Evolutionary conservation across 495 filamentous ascomycete species (phyloP), one percentile per base, ranked within the genome.

Genomic region (Lepraria neglecta): DNA sequence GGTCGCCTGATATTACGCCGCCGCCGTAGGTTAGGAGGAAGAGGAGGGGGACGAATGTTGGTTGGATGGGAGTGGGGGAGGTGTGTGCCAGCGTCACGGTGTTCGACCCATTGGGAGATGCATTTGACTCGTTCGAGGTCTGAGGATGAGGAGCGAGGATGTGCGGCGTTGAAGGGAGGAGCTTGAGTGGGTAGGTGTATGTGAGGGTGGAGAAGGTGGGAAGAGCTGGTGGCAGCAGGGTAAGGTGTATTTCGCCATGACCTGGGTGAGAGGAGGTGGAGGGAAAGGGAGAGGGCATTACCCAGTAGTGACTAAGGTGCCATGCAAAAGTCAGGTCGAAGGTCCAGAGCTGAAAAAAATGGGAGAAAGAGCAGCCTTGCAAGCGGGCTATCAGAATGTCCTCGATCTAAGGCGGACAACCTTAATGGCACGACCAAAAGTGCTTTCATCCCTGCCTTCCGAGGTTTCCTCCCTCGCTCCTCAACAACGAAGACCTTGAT

Each of bases 21-120:
- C 94, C 94, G 60, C 94, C 94, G 68, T 98, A 98, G 48, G 91
- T 95, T 48, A 98, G 84, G 61, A 96, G 80, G 72, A 96, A 97
- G 45, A 92, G 73, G 82, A 88, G 73, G 73, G 68, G 60, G 66
- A 72, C 54, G 50, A 68, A 69, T 44, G 69, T 63, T 31, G 70
- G 64, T 31, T 66, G 55, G 12, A 70, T 64, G 9, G 73, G 61
- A 24, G 73, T 67, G 11, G n/a, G 12, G 6, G 5, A 2, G 17
- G 30, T 28, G 24, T 24, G 24, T 24, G 24, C 24, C 24, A 2
- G 24, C 24, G 24, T 24, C 24, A 24, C 24, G 15, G 12, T 35
- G 6, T 9, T 21, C 17, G 2, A n/a, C 12, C 6, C 0, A 35
- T 35, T 35, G 50, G 17, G 15, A 3, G 71, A 15, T 19, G 50